Evolutionary conservation across 2,329 filamentous ascomycete genomes (phyloP), one percentile per base, ranked within the genome.

Genomic region (Trichoderma gracile): DNA sequence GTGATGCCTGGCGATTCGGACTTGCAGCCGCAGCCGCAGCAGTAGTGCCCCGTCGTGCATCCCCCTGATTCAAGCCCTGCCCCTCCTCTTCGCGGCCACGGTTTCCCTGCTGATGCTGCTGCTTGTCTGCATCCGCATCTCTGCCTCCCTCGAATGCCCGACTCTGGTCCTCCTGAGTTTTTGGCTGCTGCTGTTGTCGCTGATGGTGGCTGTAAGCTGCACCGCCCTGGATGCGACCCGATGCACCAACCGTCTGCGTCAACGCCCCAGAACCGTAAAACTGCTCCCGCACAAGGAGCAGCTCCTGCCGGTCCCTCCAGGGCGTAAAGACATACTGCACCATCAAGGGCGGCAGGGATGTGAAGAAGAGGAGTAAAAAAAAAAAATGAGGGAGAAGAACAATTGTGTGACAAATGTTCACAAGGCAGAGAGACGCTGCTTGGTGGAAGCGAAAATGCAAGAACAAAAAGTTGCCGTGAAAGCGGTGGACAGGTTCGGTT

Each of bases 261-360:
- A 65, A 47, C 55, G 60, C 55, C 53, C 64, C 54, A 12, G 52
- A 59, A 67, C 54, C 70, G 75, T 90, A 93, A 69, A 93, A 84
- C 69, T 89, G 84, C 60, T 79, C 75, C 66, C 89, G 85, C 61
- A 92, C 85, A 55, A 79, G 75, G 64, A 92, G 81, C 66, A 93
- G 84, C 73, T 92, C 89, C 65, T 78, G 73, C 62, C 81, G 83
- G 74, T 85, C 79, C 68, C 89, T 87, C 90, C 90, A 93, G 40
- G 89, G 89, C 62, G 89, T 92, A 71, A 90, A 86, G 67, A 89
- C 82, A 77, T 90, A 91, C 72, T 88, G 86, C 30, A 89, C 86
- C 87, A 90, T 90, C 38, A 17, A 38, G 30, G 27, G 49, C 60
- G 14, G 58, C 49, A 53, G 42, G 57, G 57, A 27, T 40, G 43